Base-by-base conservation (phyloP, 345 rosid genomes). In the Populus davidiana region DNA sequence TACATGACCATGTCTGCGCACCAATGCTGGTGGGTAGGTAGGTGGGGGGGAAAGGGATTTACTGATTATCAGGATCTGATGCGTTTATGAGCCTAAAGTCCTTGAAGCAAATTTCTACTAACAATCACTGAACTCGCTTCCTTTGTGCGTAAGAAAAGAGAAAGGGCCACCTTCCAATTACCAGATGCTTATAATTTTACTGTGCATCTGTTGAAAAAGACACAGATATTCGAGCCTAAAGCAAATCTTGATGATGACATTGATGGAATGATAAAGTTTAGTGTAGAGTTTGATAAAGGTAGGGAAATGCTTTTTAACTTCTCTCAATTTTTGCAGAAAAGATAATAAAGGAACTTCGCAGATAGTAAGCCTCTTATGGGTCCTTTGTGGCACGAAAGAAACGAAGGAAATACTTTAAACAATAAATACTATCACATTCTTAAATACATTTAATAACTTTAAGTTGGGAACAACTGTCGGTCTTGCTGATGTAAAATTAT, bases 401-500 rank as follows among this genome's bases (percentile, higher is more conserved):
- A n/a, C n/a, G n/a, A n/a, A n/a, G n/a, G n/a, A n/a, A n/a, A n/a
- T n/a, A n/a, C n/a, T n/a, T n/a, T n/a, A n/a, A n/a, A n/a, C n/a
- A n/a, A n/a, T n/a, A n/a, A n/a, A n/a, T n/a, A n/a, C n/a, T 0
- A 2, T 33, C 35, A 3, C 5, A 33, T 33, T 33, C 0, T 33
- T 0, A 3, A 3, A 33, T 0, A 33, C 0, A 0, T 0, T 33
- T 33, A 33, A 33, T 4, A 4, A 33, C 5, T 33, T 33, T 33
- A 33, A 33, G 35, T 0, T 33, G 35, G 0, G 35, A 33, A 33
- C 5, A 33, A 0, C 5, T 33, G 35, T 33, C 35, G 35, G 35
- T 33, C 35, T 33, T 33, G 35, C 35, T 3, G 35, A 33, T 33
- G 35, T 33, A 33, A 33, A 33, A 4, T 0, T 33, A 3, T 33